phyloP scores from a whole-genome alignment of 345 rosid species.

The Trapa bicornis region DNA sequence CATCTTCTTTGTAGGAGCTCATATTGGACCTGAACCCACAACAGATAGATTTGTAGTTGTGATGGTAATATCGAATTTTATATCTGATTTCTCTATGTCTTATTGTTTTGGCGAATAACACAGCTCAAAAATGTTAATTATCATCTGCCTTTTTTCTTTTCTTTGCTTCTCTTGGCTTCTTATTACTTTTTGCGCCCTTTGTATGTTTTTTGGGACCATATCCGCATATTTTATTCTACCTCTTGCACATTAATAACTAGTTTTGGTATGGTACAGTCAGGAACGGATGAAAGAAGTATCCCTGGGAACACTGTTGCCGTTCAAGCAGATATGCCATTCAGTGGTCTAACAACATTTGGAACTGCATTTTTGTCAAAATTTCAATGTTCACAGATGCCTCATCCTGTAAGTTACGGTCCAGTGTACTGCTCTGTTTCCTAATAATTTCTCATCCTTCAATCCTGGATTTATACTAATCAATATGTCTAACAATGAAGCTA shows the following conservation, averaged over 20 bases:
- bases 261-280: slow-evolving; percentile 41
- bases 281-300: slow-evolving; percentile 93
- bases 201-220: neutral
- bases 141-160: neutral
- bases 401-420: slow-evolving; percentile 37
- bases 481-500: slow-evolving; percentile 32
- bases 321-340: slow-evolving; percentile 94
- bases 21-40: slow-evolving; percentile 96
- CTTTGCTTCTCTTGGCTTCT: neutral
- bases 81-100: neutral
- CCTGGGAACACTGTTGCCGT: slow-evolving; percentile 93
- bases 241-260: neutral
- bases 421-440: neutral
- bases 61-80: slow-evolving; percentile 41
- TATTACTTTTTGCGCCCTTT: neutral
- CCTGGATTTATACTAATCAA: neutral
- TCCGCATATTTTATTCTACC: neutral
- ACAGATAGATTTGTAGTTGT: slow-evolving; percentile 98
- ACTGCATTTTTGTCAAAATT: slow-evolving; percentile 87
- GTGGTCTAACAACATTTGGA: slow-evolving; percentile 84
- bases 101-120: neutral
- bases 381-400: slow-evolving; percentile 98
- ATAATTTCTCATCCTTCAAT: neutral
- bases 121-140: neutral
- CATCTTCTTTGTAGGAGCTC: slow-evolving; percentile 54